phyloP scores from a whole-genome alignment of 169 alveolate species.

The Plasmodium coatneyi region DNA sequence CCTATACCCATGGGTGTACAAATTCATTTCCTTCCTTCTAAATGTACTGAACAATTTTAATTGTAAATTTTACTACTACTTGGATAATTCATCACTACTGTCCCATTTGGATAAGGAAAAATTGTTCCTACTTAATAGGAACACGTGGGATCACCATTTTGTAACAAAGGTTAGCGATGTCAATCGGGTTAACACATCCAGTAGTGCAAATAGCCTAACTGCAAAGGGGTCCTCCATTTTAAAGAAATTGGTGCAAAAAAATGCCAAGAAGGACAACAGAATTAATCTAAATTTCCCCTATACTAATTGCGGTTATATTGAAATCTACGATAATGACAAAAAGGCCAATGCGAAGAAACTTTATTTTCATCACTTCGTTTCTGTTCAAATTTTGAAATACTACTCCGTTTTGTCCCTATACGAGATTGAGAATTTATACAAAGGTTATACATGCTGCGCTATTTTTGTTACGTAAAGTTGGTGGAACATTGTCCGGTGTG shows the following conservation, averaged over 20 bases:
- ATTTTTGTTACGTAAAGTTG: neutral
- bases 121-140: neutral
- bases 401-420: slow-evolving; percentile 21
- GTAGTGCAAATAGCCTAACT: neutral
- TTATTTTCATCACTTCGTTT: slow-evolving; percentile 30
- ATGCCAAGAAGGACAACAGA: slow-evolving; percentile 20
- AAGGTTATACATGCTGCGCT: slow-evolving; percentile 6
- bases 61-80: slow-evolving; percentile 4
- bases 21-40: slow-evolving; percentile 36
- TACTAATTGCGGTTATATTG: slow-evolving; percentile 22
- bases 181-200: neutral
- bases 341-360: neutral
- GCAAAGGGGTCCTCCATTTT: slow-evolving; percentile 10
- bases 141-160: neutral
- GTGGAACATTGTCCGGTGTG: neutral
- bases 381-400: slow-evolving; percentile 27
- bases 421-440: slow-evolving; percentile 41
- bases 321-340: slow-evolving; percentile 42
- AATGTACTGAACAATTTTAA: slow-evolving; percentile 48
- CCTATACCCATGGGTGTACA: slow-evolving; percentile 47
- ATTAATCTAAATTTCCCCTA: slow-evolving; percentile 27
- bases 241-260: slow-evolving; percentile 38
- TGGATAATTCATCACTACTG: slow-evolving; percentile 25
- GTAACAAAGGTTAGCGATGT: slow-evolving; percentile 3
- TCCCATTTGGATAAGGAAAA: slow-evolving; percentile 35